A percentile compares a stretch with the other conserved stretches of the same genome.
Conservation (phyloP, 2,329 filamentous ascomycete species). For the Aspergillus fumigatiaffinis region DNA sequence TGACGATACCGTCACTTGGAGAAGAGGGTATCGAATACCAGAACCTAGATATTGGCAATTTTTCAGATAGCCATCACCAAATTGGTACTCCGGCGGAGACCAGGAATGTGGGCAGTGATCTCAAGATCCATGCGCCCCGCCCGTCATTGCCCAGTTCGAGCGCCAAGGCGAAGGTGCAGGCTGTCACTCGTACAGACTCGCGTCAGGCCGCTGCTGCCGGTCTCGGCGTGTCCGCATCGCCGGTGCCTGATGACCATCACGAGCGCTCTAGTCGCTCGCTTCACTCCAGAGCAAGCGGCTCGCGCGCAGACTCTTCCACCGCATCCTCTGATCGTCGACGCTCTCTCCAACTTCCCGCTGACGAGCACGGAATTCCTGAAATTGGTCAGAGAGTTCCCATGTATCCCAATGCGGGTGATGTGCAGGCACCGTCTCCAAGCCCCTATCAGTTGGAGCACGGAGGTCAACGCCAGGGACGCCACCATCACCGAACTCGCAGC, state of each 20-base stretch:
- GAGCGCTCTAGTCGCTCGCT: conserved; percentile 53
- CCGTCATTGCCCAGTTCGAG: conserved; percentile 77
- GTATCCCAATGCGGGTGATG: conserved; percentile 87
- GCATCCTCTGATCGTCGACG: conserved; percentile 51
- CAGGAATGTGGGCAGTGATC: conserved; percentile 70
- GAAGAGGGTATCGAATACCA: conserved; percentile 90
- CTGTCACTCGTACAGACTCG: conserved; percentile 89
- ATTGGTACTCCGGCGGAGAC: conserved; percentile 63
- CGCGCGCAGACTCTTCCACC: conserved; percentile 45
- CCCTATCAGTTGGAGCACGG: conserved; percentile 49
- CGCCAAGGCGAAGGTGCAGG: conserved; percentile 76
- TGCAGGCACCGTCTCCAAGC: conserved; percentile 86
- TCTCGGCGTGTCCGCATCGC: conserved; percentile 60
- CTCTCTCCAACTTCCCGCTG: conserved; percentile 55
- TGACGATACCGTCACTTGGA: conserved; percentile 78
- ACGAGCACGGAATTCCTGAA: conserved; percentile 85
- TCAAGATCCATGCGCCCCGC: conserved; percentile 85
- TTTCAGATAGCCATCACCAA: conserved; percentile 37
- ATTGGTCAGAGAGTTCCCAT: conserved; percentile 92
- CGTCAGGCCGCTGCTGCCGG: conserved; percentile 78
- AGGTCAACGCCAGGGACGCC: conserved; percentile 44
- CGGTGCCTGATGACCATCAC: conserved; percentile 45
- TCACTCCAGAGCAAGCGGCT: conserved; percentile 61
- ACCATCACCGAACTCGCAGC: conserved; percentile 70
- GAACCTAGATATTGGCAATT: conserved; percentile 48